Evolutionary conservation across 345 rosid species (phyloP), one percentile per base, ranked within the genome.

Genomic region (Corchorus olitorius): DNA sequence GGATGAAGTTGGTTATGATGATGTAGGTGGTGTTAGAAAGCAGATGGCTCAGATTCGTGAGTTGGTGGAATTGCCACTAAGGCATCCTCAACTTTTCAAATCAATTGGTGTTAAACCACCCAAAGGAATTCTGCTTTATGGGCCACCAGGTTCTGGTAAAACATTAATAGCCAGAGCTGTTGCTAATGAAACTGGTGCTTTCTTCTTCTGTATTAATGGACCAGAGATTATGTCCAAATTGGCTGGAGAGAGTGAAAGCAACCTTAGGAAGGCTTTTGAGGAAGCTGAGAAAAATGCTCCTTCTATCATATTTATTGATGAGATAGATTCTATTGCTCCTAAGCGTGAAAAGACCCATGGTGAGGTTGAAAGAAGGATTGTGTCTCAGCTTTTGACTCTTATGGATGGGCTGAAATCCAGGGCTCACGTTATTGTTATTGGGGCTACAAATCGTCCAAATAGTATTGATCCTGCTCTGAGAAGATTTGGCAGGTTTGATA

Each of bases 241-340:
- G 79, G 94, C 91, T 76, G 94, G 93, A 64, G 92, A 91, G 85
- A 91, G 94, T 85, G 91, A 89, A 70, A 89, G 90, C 76, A 91
- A 89, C 73, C 87, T 89, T 4, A 83, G 92, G 87, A 89, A 89
- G 83, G 92, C 94, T 8, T 91, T 91, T 61, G 92, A 91, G 81
- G 91, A 89, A 74, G 91, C 91, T 41, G 90, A 88, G 76, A 84
- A 84, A 84, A 86, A 86, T 75, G 87, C 87, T 10, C 89, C 87
- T 62, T 84, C 89, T n/a, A 90, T 90, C 68, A 87, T 90, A 65
- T 88, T 90, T 79, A 90, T 88, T 48, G 94, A 88, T 78, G 92
- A 89, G 84, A 0, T 90, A 2, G 94, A 88, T 77, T 90, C 94
- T 0, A 87, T 90, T 75, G 94, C 94, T 67, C 94, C 94, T 3